Base-by-base conservation (phyloP, 2,329 filamentous ascomycete species). In the Talaromyces sp. region DNA sequence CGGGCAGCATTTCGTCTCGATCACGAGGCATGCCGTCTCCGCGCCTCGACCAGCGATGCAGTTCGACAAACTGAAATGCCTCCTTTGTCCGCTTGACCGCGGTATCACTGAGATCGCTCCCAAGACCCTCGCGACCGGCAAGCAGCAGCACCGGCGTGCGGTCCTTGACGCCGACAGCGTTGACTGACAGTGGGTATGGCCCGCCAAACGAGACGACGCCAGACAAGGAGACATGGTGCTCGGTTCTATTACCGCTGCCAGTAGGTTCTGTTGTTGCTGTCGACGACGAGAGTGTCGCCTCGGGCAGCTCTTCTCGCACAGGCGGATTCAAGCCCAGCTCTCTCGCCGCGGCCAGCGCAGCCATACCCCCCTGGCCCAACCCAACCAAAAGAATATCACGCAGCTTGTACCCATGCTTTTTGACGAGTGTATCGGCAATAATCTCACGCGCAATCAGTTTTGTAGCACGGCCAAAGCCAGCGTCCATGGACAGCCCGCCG, bases 1-100 rank as follows among this genome's bases (percentile, higher is more conserved):
- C 84, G 0, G 93, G 92, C 69, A 93, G 72, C 83, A 96, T 93
- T 81, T 98, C 93, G 10, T 96, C 92, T 59, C 89, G 82, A 72
- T 83, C 89, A 53, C 82, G 80, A n/a, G 92, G 92, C 93, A 97
- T 96, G 1, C 83, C 84, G 74, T 96, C 91, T 5, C 88, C 90
- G 2, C 74, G 75, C 70, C 88, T 86, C 69, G 82, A 84, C 86
- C 90, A 95, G 69, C 85, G 85, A 61, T 87, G 87, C 65, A 88
- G 81, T 73, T 86, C 82, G 27, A 91, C 86, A 68, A 87, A 82
- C 65, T 82, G 78, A 74, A 94, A 95, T 60, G 85, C 83, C 50
- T 80, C 78, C 72, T 86, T 89, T 40, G 92, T 77, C 61, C 83
- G 79, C n/a, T 86, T 83, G 16, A 89, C 80, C 0, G 86, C 85